Evolutionary conservation across 768 basidiomycete species (phyloP), one percentile per base, ranked within the genome.

Genomic region (Termitomyces sp.): DNA sequence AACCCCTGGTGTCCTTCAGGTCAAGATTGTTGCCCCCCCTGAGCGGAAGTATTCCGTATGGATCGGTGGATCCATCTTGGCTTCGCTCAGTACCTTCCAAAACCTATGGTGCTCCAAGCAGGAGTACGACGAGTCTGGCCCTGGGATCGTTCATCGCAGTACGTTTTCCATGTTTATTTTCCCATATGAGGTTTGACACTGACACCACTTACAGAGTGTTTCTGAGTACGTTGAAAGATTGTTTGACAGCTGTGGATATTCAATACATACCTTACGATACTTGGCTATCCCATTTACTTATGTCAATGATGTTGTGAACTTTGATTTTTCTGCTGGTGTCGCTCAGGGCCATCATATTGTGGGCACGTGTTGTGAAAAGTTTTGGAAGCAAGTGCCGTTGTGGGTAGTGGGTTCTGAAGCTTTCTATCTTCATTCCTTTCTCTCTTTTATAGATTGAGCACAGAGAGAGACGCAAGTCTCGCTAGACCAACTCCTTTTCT

Each of bases 21-120:
- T 94, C 79, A 94, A 93, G 86, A 93, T 95, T 60, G 89, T 93
- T 61, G 91, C 94, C 62, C 94, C 94, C 55, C 93, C 94, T 58
- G 94, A 96, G 81, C 82, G 94, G 69, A 96, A 93, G 75, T 94
- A 94, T 84, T 94, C 92, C 58, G 94, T 96, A 77, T 97, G 95
- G 92, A 94, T 94, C 68, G 90, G 90, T 79, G 90, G 89, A 62
- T 89, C 88, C 47, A 92, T 91, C 69, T 78, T 92, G 67, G 94
- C 94, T 49, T 94, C 92, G 37, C 84, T 97, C 54, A 89, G 86
- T 71, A 96, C 94, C 68, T 96, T 96, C 94, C 94, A 96, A 81
- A 95, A 94, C 73, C 79, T 96, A 77, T 97, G 95, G 94, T 89
- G 89, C 77, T 87, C 88, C 61, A 92, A 92, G 77, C 91, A 93